phyloP scores from a whole-genome alignment of 176 grass and related monocot species.

The Pontederia crassipes region DNA sequence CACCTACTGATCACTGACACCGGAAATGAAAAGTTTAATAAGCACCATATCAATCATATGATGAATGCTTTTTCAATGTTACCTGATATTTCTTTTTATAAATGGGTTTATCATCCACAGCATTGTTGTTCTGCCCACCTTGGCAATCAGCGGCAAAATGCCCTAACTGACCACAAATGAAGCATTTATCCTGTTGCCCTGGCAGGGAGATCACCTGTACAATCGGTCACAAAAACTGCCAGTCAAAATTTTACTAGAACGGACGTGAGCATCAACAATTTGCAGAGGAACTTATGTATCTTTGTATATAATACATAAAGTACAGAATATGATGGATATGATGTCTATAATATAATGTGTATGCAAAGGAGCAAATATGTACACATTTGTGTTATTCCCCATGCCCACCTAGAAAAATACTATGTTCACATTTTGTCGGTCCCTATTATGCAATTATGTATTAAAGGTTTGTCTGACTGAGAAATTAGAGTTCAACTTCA shows the following conservation, averaged over 20 bases:
- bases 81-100: constrained; percentile 99
- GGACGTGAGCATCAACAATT: neutral
- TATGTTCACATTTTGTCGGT: too few relatives aligned
- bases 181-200: constrained; percentile 97
- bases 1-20: neutral
- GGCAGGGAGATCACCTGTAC: constrained; percentile 90
- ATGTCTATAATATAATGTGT: too few relatives aligned
- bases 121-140: constrained; percentile 42
- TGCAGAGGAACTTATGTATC: too few relatives aligned
- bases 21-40: neutral
- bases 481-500: constrained; percentile 19
- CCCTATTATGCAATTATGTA: neutral
- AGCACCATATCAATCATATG: constrained; percentile 8
- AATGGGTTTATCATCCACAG: constrained; percentile 66
- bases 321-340: too few relatives aligned
- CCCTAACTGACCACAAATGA: constrained; percentile 68
- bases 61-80: constrained; percentile 8
- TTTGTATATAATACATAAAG: too few relatives aligned
- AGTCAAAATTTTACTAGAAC: neutral
- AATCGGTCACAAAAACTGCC: constrained; percentile 36
- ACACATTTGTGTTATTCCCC: too few relatives aligned
- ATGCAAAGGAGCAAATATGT: too few relatives aligned
- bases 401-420: too few relatives aligned
- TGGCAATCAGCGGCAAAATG: constrained; percentile 86
- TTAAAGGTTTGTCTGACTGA: neutral